A percentile compares a stretch with the other conserved stretches of the same genome.
These are phyloP conservation scores for Berkeleyomyces rouxiae DNA, from an alignment of 2,329 filamentous ascomycete genomes.

Conservation along the genomic window DNA sequence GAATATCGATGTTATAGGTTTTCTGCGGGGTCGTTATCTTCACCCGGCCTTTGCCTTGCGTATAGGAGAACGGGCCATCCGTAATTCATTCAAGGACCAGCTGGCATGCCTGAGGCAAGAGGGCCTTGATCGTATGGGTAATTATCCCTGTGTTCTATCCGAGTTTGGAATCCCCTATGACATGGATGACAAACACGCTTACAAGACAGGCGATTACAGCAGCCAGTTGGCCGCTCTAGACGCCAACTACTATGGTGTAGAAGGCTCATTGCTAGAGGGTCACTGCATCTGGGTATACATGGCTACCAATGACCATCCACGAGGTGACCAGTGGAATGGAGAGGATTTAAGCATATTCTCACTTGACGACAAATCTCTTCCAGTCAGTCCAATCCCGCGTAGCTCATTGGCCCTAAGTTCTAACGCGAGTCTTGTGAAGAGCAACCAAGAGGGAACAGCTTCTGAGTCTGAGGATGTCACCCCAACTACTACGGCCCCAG, in stretches of 20 bases:
- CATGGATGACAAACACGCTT: constrained; percentile 93
- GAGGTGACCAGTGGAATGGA: constrained; percentile 93
- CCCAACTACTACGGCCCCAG: neutral
- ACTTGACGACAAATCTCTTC: constrained; percentile 54
- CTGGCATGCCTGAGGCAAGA: constrained; percentile 69
- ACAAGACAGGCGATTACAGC: constrained; percentile 87
- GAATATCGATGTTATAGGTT: constrained; percentile 91
- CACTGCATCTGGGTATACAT: constrained; percentile 85
- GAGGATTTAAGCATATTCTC: constrained; percentile 90
- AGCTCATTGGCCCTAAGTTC: constrained; percentile 10
- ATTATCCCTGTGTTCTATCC: constrained; percentile 76
- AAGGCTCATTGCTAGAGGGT: constrained; percentile 68
- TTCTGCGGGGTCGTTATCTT: constrained; percentile 75
- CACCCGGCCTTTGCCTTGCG: constrained; percentile 85
- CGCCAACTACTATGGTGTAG: constrained; percentile 85
- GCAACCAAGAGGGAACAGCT: neutral
- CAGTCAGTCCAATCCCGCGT: constrained; percentile 30
- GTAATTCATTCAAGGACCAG: constrained; percentile 84
- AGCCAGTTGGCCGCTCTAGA: constrained; percentile 88
- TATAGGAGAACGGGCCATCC: constrained; percentile 80
- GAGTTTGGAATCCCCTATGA: constrained; percentile 98
- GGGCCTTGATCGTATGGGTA: constrained; percentile 73
- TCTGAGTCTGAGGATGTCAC: neutral
- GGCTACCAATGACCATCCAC: constrained; percentile 65
- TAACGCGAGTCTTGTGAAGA: constrained; percentile 8